phyloP scores from a whole-genome alignment of 2,329 filamentous ascomycete species.

The Juglanconis juglandina region DNA sequence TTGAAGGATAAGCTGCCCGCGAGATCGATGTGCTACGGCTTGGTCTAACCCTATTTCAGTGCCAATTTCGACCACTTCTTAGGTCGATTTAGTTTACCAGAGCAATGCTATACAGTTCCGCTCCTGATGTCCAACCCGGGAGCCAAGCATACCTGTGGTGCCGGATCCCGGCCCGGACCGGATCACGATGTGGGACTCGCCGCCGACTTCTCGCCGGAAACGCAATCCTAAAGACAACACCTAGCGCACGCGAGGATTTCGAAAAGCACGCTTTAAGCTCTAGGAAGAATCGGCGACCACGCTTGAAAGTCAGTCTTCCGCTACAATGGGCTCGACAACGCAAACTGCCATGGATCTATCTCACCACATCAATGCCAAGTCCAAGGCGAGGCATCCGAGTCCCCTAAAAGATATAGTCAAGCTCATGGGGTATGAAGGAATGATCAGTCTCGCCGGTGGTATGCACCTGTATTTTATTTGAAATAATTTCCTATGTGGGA shows the following conservation, averaged over 20 bases:
- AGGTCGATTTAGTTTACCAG: too few relatives aligned
- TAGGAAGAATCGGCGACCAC: neutral
- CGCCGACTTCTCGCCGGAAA: neutral
- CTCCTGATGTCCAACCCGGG: too few relatives aligned
- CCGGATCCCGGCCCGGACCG: neutral
- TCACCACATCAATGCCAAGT: slow-evolving; percentile 30
- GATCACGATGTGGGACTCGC: neutral
- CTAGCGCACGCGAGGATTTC: neutral
- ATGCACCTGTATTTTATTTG: neutral
- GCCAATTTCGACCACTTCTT: too few relatives aligned
- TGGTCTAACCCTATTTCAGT: too few relatives aligned
- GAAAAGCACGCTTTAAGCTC: neutral
- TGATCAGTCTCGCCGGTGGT: slow-evolving; percentile 32
- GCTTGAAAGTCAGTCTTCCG: neutral
- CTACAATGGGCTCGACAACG: neutral
- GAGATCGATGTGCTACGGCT: too few relatives aligned
- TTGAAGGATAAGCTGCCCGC: too few relatives aligned
- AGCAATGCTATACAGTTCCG: too few relatives aligned
- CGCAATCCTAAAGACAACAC: neutral
- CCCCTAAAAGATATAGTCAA: slow-evolving; percentile 33
- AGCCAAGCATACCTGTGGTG: neutral
- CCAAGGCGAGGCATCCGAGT: slow-evolving; percentile 27
- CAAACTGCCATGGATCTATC: slow-evolving; percentile 20
- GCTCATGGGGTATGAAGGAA: slow-evolving; percentile 31
- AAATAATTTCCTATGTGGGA: neutral